Percentiles rank a stretch among this genome's conserved stretches.
These are phyloP conservation scores for Wallacemonas rigidus DNA, from an alignment of 208 protist genomes.

Conservation along the genomic window DNA sequence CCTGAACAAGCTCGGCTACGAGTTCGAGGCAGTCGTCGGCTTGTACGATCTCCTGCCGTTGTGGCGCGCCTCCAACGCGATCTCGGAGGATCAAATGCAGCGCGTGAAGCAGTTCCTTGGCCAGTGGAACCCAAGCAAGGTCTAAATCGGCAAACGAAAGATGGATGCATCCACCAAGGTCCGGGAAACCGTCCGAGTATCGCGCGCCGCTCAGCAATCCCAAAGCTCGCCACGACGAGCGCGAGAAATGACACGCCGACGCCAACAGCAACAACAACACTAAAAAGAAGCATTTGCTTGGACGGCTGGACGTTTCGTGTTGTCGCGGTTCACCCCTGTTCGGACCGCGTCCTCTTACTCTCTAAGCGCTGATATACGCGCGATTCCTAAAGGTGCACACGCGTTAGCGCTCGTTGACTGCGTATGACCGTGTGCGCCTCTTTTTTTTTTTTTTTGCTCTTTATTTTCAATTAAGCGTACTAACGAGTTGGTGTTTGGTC, in stretches of 20 bases:
- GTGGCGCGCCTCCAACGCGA: slow-evolving; percentile 64
- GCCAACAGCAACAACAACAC: background rate
- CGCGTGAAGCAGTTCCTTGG: slow-evolving; percentile 62
- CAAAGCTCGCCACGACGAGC: background rate
- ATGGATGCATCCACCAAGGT: too few species aligned
- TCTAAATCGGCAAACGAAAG: slow-evolving; percentile 32
- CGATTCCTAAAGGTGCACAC: too few species aligned
- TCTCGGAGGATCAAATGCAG: slow-evolving; percentile 59
- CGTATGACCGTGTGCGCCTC: background rate
- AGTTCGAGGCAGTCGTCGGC: slow-evolving; percentile 82
- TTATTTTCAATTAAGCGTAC: background rate
- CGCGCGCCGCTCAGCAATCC: too few species aligned
- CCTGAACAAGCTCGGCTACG: slow-evolving; percentile 79
- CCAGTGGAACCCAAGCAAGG: slow-evolving; percentile 63
- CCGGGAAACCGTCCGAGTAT: too few species aligned
- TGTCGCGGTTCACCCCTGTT: too few species aligned
- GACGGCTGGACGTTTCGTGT: too few species aligned
- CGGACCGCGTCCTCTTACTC: too few species aligned
- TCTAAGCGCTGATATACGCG: too few species aligned
- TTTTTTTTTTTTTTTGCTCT: slow-evolving; percentile 21
- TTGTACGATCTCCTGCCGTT: slow-evolving; percentile 80
- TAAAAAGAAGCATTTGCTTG: background rate
- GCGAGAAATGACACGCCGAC: background rate
- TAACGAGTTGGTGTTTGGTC: too few species aligned
- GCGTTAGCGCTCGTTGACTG: too few species aligned